phyloP scores from a whole-genome alignment of 352 stramenopile genomes.

The Globisporangium yorkense region DNA sequence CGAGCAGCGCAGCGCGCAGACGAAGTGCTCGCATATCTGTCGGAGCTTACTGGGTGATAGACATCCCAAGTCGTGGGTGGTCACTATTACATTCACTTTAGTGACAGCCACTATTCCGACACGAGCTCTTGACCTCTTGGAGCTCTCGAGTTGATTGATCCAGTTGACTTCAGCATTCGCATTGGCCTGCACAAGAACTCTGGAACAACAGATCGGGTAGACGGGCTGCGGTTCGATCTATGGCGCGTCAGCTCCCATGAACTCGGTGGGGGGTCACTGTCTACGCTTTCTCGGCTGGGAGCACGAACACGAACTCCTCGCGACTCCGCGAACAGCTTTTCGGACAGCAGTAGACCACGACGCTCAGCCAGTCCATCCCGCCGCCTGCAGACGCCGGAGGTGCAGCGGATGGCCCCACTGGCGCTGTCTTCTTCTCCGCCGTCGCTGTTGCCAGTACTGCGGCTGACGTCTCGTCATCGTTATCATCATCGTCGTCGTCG shows the following conservation, averaged over 20 bases:
- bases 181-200: too few species aligned
- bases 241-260: not conserved
- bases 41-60: not conserved
- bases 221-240: not conserved
- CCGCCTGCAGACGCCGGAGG: constrained; percentile 13
- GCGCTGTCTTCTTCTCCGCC: not conserved
- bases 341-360: constrained; percentile 73
- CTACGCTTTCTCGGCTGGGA: constrained; percentile 26
- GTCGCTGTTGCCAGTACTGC: too few species aligned
- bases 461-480: not conserved
- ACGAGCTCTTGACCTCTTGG: too few species aligned
- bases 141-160: too few species aligned
- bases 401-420: constrained; percentile 4
- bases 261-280: too few species aligned
- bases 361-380: constrained; percentile 80
- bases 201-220: too few species aligned
- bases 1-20: constrained; percentile 5
- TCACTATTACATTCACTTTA: too few species aligned
- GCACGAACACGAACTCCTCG: constrained; percentile 68
- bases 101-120: too few species aligned
- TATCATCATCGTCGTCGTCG: not conserved
- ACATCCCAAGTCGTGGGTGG: too few species aligned
- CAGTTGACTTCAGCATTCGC: too few species aligned
- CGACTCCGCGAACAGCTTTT: constrained; percentile 51
- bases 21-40: constrained; percentile 12